Base-by-base conservation (phyloP, 2,329 filamentous ascomycete species). In the Epichloe bromicola region DNA sequence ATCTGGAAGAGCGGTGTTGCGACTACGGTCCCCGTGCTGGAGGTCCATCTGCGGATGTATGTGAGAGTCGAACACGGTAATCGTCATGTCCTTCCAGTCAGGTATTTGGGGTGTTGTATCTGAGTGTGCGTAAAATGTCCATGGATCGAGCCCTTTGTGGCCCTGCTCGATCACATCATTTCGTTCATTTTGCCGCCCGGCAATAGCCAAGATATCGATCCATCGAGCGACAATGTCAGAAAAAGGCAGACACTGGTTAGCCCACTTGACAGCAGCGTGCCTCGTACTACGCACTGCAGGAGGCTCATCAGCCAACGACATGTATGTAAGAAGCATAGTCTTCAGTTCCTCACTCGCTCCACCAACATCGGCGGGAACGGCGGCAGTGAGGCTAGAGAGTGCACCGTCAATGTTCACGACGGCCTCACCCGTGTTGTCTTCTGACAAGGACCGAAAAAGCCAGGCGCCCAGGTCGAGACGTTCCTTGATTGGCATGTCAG, bases 111-210 rank as follows among this genome's bases (percentile, higher is more conserved):
- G 63, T 40, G 66, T 67, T 37, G 60, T 60, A n/a, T 66, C 70
- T 40, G 71, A 67, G 40, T 76, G 71, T 20, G 69, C 68, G 49
- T 67, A 68, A 53, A 73, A 71, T 0, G 70, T 75, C 74, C 75
- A 78, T 12, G 79, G 79, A 59, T 95, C 88, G 4, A 96, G 74
- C 1, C 93, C 93, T 65, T 88, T 90, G 54, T 81, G 83, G 2
- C 89, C 93, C 68, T 97, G 91, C 63, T 98, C 93, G 1, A 87
- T 69, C 3, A 97, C 82, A 62, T 97, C 91, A 54, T 83, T 85
- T 44, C 86, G 79, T 62, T 90, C 85, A 48, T 80, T 77, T 3
- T 70, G 66, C 3, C 75, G 75, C 12, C 82, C 82, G 15, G 79
- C 81, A 8, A 93, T 72, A 7, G 90, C 91, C 47, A 96, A 74